phyloP scores from a whole-genome alignment of 192 early-diverging fungal genomes.

The Coemansia sp. region DNA sequence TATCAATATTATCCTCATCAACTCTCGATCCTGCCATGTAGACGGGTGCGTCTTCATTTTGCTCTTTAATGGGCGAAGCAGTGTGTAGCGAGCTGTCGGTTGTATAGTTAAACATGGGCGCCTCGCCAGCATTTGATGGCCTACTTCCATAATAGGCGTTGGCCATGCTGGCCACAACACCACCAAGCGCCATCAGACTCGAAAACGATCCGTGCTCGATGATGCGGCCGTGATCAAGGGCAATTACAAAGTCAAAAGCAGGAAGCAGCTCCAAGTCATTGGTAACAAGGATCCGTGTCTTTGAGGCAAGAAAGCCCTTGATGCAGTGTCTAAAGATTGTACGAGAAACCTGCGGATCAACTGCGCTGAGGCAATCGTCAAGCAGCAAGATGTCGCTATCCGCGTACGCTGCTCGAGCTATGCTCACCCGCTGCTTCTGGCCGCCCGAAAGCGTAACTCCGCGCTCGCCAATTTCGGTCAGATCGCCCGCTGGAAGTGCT shows the following conservation, averaged over 20 bases:
- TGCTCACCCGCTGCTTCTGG: conserved; percentile 71
- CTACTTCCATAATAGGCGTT: too few species aligned
- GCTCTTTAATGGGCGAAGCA: conserved; percentile 24
- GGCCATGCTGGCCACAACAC: conserved; percentile 33
- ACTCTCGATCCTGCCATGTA: too few species aligned
- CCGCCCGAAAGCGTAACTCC: conserved; percentile 66
- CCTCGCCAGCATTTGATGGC: too few species aligned
- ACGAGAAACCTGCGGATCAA: conserved; percentile 51
- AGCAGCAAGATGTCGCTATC: conserved; percentile 66
- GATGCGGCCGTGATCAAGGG: conserved; percentile 44
- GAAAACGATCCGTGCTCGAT: conserved; percentile 54
- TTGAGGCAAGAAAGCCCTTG: conserved; percentile 28
- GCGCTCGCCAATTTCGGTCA: conserved; percentile 63
- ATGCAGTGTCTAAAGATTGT: conserved; percentile 54
- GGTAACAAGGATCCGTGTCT: conserved; percentile 64
- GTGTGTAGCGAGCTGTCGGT: conserved; percentile 39
- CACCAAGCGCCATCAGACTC: conserved; percentile 49
- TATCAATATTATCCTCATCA: too few species aligned
- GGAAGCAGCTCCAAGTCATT: conserved; percentile 51
- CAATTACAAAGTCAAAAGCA: conserved; percentile 49
- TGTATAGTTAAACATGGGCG: conserved; percentile 25
- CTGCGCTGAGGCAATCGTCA: conserved; percentile 73
- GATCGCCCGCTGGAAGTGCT: conserved; percentile 61
- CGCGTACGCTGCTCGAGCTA: conserved; percentile 78
- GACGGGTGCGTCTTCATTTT: background rate